phyloP scores from a whole-genome alignment of 805 yeast genomes.

The Hanseniaspora lachancei region DNA sequence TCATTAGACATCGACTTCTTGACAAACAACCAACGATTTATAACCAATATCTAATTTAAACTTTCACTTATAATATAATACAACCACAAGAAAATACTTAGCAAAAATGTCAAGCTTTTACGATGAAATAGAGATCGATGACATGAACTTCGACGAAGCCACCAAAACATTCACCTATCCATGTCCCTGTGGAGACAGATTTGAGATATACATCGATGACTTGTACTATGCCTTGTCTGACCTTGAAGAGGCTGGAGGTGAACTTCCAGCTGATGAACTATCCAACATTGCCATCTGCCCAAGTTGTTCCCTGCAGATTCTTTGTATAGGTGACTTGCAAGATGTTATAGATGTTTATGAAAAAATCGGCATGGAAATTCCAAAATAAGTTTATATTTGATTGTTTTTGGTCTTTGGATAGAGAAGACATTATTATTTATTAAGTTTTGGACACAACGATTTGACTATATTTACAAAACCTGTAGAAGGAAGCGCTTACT shows the following conservation, averaged over 20 bases:
- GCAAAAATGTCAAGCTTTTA: conserved; percentile 50
- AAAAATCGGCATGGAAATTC: conserved; percentile 23
- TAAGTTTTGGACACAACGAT: neutral
- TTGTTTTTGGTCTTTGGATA: neutral
- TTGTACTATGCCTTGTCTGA: conserved; percentile 72
- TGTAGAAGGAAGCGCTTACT: too few species aligned
- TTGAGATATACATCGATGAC: conserved; percentile 76
- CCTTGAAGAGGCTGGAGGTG: conserved; percentile 4
- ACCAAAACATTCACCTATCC: conserved; percentile 81
- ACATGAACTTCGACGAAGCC: conserved; percentile 78
- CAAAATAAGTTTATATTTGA: conserved; percentile 20
- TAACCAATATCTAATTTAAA: neutral
- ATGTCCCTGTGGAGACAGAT: conserved; percentile 95
- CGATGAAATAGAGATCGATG: conserved; percentile 95
- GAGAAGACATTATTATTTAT: neutral
- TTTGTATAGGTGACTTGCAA: conserved; percentile 69
- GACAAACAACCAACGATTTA: too few species aligned
- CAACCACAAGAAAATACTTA: neutral
- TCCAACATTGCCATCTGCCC: conserved; percentile 77
- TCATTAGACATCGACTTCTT: too few species aligned
- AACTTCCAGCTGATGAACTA: conserved; percentile 10
- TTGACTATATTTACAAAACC: neutral
- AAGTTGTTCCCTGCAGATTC: conserved; percentile 84
- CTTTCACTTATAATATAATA: neutral
- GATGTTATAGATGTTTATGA: conserved; percentile 33